Conservation (phyloP, 768 basidiomycete genomes). For the Coprinopsis sp. region DNA sequence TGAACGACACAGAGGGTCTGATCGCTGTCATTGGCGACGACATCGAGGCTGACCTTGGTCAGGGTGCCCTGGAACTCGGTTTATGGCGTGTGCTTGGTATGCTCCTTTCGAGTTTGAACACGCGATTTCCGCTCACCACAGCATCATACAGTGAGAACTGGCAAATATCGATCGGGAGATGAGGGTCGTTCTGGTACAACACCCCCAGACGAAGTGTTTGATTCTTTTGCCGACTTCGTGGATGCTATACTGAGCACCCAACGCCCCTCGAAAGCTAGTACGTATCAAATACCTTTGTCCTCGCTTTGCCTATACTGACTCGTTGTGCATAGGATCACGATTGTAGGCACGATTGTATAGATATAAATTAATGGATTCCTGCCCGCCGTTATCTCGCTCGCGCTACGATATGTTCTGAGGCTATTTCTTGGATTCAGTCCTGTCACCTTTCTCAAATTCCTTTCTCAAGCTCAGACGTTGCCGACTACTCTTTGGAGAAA, state of each 20-base stretch:
- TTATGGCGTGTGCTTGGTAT: conserved; percentile 61
- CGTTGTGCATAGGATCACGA: no score
- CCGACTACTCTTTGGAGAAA: no score
- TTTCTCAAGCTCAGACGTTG: no score
- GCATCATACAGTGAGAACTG: conserved; percentile 48
- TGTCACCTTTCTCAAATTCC: no score
- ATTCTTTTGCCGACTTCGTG: conserved; percentile 51
- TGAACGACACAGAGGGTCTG: conserved; percentile 16
- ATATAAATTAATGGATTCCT: no score
- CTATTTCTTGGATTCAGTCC: no score
- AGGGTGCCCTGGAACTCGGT: conserved; percentile 54
- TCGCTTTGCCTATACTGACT: no score
- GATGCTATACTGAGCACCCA: conserved; percentile 32
- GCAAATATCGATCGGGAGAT: conserved; percentile 63
- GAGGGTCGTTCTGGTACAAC: conserved; percentile 35
- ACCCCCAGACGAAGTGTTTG: conserved; percentile 50
- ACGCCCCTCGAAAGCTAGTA: no score
- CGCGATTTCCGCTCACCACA: conserved; percentile 4
- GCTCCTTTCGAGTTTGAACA: conserved; percentile 16
- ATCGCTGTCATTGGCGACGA: conserved; percentile 68
- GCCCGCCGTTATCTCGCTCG: no score
- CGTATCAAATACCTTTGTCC: no score
- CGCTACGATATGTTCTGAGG: no score
- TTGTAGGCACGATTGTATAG: no score
- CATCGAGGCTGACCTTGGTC: conserved; percentile 57